Evolutionary conservation across 495 filamentous ascomycete species (phyloP).

Genomic region (Hypomontagnella submonticulosa): DNA sequence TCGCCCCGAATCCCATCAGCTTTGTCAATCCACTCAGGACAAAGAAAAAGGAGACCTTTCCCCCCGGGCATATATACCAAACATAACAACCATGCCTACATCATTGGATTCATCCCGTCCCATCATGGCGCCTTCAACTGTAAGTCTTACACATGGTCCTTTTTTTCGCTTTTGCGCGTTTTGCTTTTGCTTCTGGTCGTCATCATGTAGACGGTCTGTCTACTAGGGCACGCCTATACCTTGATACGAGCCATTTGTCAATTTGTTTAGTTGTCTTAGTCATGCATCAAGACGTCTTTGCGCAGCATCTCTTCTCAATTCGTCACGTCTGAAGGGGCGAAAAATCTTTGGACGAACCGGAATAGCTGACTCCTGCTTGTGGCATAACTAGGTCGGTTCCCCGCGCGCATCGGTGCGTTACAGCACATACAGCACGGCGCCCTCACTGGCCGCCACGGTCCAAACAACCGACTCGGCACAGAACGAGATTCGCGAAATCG

Average conservation of each 20-base stretch:
- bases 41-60: constrained; percentile 12
- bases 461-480: constrained; percentile 67
- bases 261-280: too few species aligned
- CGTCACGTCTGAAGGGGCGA: too few species aligned
- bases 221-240: background rate
- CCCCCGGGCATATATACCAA: constrained; percentile 9
- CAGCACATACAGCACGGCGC: constrained; percentile 81
- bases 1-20: constrained; percentile 19
- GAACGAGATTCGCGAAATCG: constrained; percentile 82
- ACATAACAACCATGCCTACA: constrained; percentile 60
- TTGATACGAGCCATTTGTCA: too few species aligned
- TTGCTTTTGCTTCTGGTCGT: constrained; percentile 4
- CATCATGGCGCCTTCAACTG: constrained; percentile 76
- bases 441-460: constrained; percentile 74
- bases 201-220: background rate
- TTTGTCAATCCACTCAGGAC: background rate
- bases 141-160: constrained; percentile 56
- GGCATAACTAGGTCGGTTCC: constrained; percentile 38
- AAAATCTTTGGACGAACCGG: background rate
- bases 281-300: too few species aligned
- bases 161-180: constrained; percentile 1
- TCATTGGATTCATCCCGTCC: constrained; percentile 79
- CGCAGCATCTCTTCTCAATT: too few species aligned
- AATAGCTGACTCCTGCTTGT: constrained; percentile 5
- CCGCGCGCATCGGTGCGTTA: constrained; percentile 78